Evolutionary conservation across 495 filamentous ascomycete genomes (phyloP).

Genomic region (Emericellopsis terricola): DNA sequence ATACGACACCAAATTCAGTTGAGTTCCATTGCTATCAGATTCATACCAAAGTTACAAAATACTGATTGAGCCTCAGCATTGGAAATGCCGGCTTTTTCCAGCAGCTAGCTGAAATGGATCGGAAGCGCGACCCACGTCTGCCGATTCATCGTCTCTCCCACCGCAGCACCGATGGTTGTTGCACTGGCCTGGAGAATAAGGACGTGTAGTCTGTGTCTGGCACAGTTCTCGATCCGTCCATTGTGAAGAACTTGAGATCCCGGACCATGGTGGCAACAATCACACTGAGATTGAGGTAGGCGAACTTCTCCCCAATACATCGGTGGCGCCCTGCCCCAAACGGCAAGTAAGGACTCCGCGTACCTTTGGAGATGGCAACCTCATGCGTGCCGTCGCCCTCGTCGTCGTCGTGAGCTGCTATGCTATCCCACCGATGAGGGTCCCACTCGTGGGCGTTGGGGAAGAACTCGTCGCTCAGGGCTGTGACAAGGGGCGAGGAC

Average conservation of each 20-base stretch:
- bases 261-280: slow-evolving; percentile 29
- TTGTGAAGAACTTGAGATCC: slow-evolving; percentile 22
- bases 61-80: too few species aligned
- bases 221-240: slow-evolving; percentile 13
- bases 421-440: slow-evolving; percentile 33
- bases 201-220: slow-evolving; percentile 34
- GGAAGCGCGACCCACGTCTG: too few species aligned
- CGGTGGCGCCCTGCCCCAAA: slow-evolving; percentile 38
- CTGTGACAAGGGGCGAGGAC: slow-evolving; percentile 38
- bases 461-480: slow-evolving; percentile 25
- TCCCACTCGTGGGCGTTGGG: slow-evolving; percentile 28
- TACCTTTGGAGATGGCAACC: slow-evolving; percentile 29
- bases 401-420: slow-evolving; percentile 2
- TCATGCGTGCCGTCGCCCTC: slow-evolving; percentile 15
- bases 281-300: slow-evolving; percentile 31
- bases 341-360: slow-evolving; percentile 35
- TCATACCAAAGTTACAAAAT: too few species aligned
- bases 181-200: slow-evolving; percentile 31
- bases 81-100: too few species aligned
- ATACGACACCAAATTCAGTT: too few species aligned
- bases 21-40: too few species aligned
- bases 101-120: too few species aligned
- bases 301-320: slow-evolving; percentile 39
- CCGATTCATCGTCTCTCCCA: slow-evolving; percentile 7
- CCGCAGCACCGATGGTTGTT: slow-evolving; percentile 2